phyloP scores from a whole-genome alignment of 495 filamentous ascomycete genomes.

The Penicillium ochrochloron region DNA sequence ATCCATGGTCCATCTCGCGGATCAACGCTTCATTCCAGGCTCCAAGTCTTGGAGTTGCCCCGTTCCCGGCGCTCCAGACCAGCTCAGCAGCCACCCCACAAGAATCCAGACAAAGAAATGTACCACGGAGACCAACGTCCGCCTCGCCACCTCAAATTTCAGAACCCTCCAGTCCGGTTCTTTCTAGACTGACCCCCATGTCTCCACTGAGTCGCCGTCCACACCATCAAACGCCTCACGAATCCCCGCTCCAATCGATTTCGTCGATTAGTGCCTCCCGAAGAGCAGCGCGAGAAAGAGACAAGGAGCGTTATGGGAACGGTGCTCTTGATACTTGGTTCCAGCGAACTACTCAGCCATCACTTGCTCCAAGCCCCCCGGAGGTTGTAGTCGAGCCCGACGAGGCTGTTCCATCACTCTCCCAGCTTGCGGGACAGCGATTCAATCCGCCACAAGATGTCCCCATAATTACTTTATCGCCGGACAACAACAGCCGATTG shows the following conservation, averaged over 20 bases:
- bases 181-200: constrained; percentile 14
- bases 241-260: background rate
- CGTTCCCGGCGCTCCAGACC: background rate
- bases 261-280: background rate
- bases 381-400: constrained; percentile 12
- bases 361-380: constrained; percentile 9
- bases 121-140: background rate
- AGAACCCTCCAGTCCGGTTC: constrained; percentile 14
- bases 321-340: constrained; percentile 50
- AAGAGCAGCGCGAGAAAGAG: constrained; percentile 32
- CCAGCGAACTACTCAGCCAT: constrained; percentile 31
- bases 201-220: constrained; percentile 15
- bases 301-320: constrained; percentile 43
- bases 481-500: background rate
- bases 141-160: constrained; percentile 3
- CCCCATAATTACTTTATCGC: background rate
- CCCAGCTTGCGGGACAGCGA: constrained; percentile 29
- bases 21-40: constrained; percentile 31
- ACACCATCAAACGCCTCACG: background rate
- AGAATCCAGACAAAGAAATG: background rate
- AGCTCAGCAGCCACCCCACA: background rate
- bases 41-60: background rate
- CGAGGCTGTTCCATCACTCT: constrained; percentile 23
- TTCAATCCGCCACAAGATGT: constrained; percentile 19
- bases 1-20: constrained; percentile 41